These are phyloP conservation scores for Melanomma pulvis-pyrius DNA, from an alignment of 495 filamentous ascomycete genomes.

Conservation along the genomic window DNA sequence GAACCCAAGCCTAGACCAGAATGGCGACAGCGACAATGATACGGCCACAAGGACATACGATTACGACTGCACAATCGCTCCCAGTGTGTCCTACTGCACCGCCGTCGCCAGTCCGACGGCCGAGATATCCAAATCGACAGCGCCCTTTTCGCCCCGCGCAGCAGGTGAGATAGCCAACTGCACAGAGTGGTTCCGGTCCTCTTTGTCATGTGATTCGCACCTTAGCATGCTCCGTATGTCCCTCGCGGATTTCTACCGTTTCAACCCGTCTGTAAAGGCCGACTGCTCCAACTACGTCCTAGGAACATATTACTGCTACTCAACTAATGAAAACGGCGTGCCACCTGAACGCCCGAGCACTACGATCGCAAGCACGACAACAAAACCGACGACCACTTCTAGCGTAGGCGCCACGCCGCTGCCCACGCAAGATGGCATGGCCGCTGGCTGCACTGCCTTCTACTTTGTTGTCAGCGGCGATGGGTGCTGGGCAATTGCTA, in stretches of 20 bases:
- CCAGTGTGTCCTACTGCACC: conserved; percentile 1
- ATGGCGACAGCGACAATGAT: not conserved
- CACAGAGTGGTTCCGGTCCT: not conserved
- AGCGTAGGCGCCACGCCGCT: conserved; percentile 13
- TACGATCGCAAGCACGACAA: no score
- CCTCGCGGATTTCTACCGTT: conserved; percentile 17
- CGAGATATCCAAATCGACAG: not conserved
- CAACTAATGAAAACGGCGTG: no score
- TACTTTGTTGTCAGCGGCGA: conserved; percentile 5
- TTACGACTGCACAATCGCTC: not conserved
- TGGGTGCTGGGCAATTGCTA: not conserved
- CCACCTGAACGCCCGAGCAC: no score
- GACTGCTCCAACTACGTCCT: not conserved
- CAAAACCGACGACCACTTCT: no score
- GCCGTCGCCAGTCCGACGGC: not conserved
- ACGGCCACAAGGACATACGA: no score
- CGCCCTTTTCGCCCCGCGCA: not conserved
- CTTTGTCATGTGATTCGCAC: conserved; percentile 12
- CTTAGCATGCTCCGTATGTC: conserved; percentile 11
- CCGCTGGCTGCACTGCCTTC: conserved; percentile 4
- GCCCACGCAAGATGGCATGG: conserved; percentile 9
- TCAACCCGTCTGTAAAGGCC: not conserved
- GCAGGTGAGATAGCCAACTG: not conserved
- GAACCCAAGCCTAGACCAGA: conserved; percentile 2
- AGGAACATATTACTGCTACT: not conserved